Evolutionary conservation across 495 filamentous ascomycete species (phyloP), one percentile per base, ranked within the genome.

Genomic region (Hypoxylon fragiforme): DNA sequence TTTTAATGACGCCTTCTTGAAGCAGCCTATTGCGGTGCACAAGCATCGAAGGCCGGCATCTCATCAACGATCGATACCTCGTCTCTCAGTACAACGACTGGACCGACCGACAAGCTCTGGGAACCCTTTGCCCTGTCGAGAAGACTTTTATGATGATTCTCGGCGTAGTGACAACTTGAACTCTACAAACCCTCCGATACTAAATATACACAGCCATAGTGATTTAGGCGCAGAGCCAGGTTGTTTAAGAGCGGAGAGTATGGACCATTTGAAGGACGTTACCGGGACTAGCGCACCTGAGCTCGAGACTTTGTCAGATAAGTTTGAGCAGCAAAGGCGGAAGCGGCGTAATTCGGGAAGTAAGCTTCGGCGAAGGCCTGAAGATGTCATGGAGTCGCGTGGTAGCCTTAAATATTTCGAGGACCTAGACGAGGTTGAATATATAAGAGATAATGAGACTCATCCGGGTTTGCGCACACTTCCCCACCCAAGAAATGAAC

Each of bases 1-100:
- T 14, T 85, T 98, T 45, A 85, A 91, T 47, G 94, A 97, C 66
- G 94, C 95, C 0, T 98, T 98, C 69, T 79, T 88, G 32, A 90
- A 90, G 22, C 86, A 91, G 44, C 83, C 87, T 2, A 86, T 96
- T 44, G 72, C 75, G 3, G 74, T 82, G 38, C 76, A 79, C 18
- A 73, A 73, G 15, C 79, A 84, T 44, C 74, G 81, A 32, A 82
- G 79, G 46, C 85, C 86, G 7, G 65, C 65, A 31, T 67, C 65
- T 8, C 83, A 86, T 19, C 84, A 86, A 62, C 74, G 84, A 21
- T 75, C 77, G 20, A 63, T 87, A 28, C 77, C 77, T 28, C 69
- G 70, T 36, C 75, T 70, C 11, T 64, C 62, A 34, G 64, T 75
- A 24, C 74, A 73, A 31, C 69, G 65, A 14, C 22, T 68, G 1